Base-by-base conservation (phyloP, 2,329 filamentous ascomycete genomes). In the Colletotrichum endophyticum region DNA sequence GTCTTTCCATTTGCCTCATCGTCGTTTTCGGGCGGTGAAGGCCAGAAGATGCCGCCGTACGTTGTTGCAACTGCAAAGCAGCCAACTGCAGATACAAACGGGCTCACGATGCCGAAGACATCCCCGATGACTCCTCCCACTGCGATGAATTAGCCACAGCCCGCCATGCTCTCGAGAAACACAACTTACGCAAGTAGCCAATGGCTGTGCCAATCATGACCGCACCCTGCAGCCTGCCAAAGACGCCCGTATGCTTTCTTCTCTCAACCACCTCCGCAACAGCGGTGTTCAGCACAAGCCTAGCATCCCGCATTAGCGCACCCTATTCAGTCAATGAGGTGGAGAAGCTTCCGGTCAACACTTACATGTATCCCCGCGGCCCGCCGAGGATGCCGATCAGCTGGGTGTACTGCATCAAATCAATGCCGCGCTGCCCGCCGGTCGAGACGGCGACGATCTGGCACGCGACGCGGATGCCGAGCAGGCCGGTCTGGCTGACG, bases 331-430 rank as follows among this genome's bases (percentile, higher is more conserved):
- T 49, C 19, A 6, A 5, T 36, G 34, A 36, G 34, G 34, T 16
- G 34, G 34, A 36, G 34, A 5, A 4, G 49, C 6, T 36, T 25
- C 12, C 5, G 6, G 6, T 56, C 19, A 15, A 16, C n/a, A 36
- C 85, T 77, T 72, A 87, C 84, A 95, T 89, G 80, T 94, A 95
- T 0, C 94, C 94, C 0, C 90, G 90, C 0, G 93, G 93, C 0
- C 94, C 94, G 0, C 94, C 94, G 4, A 95, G 78, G 19, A 95
- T 86, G 0, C 92, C 94, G 70, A 95, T 92, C 19, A 93, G 84
- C 84, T 95, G 94, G 0, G 91, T 93, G 30, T 84, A 84, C 82
- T 95, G 94, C 34, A 95, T 90, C 32, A 95, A 92, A 16, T 91
- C 84, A 79, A 95, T 94, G n/a, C 94, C 94, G 0, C 85, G 78